Percentiles rank a stretch among this genome's conserved stretches.
Conservation (phyloP, 2,329 filamentous ascomycete species). For the Colletotrichum sidae region DNA sequence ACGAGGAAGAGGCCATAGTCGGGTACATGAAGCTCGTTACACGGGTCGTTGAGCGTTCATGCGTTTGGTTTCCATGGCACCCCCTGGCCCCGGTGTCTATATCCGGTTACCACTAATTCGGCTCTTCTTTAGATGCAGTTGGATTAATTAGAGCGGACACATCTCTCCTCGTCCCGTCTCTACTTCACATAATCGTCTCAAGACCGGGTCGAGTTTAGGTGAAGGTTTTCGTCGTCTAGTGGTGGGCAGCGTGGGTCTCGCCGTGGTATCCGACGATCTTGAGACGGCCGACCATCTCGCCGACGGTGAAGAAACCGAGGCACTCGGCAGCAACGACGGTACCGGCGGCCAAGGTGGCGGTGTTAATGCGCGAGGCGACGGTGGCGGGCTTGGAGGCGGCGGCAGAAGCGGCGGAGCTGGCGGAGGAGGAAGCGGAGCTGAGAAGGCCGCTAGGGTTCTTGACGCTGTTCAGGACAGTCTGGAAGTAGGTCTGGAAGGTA, state of each 20-base stretch:
- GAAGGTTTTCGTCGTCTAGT: slow-evolving; percentile 55
- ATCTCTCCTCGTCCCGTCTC: slow-evolving; percentile 1
- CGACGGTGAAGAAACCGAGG: slow-evolving; percentile 96
- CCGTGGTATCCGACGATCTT: slow-evolving; percentile 95
- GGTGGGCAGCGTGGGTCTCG: slow-evolving; percentile 69
- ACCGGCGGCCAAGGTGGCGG: slow-evolving; percentile 75
- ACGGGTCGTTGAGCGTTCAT: slow-evolving; percentile 33
- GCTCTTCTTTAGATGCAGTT: slow-evolving; percentile 36
- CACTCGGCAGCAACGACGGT: slow-evolving; percentile 88
- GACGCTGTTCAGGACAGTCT: slow-evolving; percentile 76
- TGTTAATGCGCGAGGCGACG: slow-evolving; percentile 63
- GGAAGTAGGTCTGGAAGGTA: slow-evolving; percentile 89
- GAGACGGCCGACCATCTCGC: slow-evolving; percentile 95
- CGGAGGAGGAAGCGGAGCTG: slow-evolving; percentile 66
- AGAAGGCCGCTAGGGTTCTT: slow-evolving; percentile 75
- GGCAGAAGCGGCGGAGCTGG: slow-evolving; percentile 66
- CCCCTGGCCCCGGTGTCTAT: slow-evolving; percentile 29
- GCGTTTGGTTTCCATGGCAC: slow-evolving; percentile 26
- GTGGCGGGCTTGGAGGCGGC: slow-evolving; percentile 56
- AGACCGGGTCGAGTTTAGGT: slow-evolving; percentile 8
- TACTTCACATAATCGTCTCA: slow-evolving; percentile 7
- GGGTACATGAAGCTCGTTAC: slow-evolving; percentile 31
- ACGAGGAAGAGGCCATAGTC: slow-evolving; percentile 1
- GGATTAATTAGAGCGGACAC: slow-evolving; percentile 30
- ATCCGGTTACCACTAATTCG: slow-evolving; percentile 25